Base-by-base conservation (phyloP, 768 basidiomycete species). In the Mycena albidolilacea region DNA sequence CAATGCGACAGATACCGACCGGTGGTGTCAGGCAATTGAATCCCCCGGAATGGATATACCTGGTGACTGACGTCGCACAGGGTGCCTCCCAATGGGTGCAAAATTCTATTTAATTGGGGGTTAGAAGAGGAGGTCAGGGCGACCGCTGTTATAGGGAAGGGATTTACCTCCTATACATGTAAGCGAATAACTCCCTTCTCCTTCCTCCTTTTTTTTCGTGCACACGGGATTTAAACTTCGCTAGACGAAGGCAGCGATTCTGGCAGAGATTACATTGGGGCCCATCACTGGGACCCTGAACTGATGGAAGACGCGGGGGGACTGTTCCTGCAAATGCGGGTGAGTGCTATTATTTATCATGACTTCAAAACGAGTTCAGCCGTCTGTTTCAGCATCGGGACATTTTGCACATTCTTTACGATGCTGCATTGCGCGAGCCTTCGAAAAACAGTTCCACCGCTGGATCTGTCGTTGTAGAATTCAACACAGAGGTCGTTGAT, bases 81-180 rank as follows among this genome's bases (percentile, higher is more conserved):
- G n/a, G 19, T 75, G 10, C 70, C 74, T 19, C 74, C 74, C 14
- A 75, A 75, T 39, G 74, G 74, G 1, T 71, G 74, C 67, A 75
- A 75, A 30, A 50, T 75, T 52, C 43, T 75, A 4, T 75, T 71
- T 19, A 70, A 75, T 46, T 75, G 74, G 74, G 74, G 74, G 8
- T 41, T 75, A n/a, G 70, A 71, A 58, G 59, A 11, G 9, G 66
- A 69, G 9, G 38, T 71, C 14, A 55, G 69, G 44, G 67, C 44
- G 2, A 63, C 62, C 37, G 64, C 74, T n/a, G 59, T 66, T 10
- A 60, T 69, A 7, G 67, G 67, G 1, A 39, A 43, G 57, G 74
- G 65, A 1, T 75, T 75, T 59, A 68, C 57, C 3, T 50, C 65
- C 17, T 69, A 60, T n/a, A 75, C 65, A 50, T 75, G 74, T 71